phyloP scores from a whole-genome alignment of 768 basidiomycete species.

The Podaxis rugospora region DNA sequence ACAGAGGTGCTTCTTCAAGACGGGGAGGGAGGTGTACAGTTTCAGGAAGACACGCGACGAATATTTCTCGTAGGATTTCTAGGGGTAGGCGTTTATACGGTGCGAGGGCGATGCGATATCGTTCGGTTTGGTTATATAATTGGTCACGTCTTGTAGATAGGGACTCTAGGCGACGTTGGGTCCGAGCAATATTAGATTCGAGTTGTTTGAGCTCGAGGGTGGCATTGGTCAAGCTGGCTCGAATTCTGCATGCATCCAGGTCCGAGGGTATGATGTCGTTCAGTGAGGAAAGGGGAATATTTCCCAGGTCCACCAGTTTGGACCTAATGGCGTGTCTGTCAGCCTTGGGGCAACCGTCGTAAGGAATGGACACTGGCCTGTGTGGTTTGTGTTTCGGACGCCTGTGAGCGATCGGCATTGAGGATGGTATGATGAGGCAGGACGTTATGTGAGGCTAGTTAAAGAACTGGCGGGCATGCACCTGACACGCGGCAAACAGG shows the following conservation, averaged over 20 bases:
- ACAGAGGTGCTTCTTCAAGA: conserved; percentile 14
- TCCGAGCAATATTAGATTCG: conserved; percentile 7
- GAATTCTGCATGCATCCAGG: not conserved
- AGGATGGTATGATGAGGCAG: not conserved
- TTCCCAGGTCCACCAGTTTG: conserved; percentile 5
- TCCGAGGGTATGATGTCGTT: conserved; percentile 9
- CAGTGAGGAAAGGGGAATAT: not conserved
- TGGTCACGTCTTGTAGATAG: not conserved
- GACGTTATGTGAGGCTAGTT: not conserved
- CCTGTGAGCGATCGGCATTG: conserved; percentile 8
- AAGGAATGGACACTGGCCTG: not conserved
- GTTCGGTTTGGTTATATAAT: not conserved
- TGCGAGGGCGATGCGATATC: conserved; percentile 17
- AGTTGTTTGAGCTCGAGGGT: conserved; percentile 6
- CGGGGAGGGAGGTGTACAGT: conserved; percentile 11
- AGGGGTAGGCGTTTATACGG: conserved; percentile 18
- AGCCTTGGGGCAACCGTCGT: not conserved
- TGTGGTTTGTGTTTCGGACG: not conserved
- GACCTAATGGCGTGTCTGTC: not conserved
- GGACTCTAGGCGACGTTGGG: conserved; percentile 6
- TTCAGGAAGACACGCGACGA: conserved; percentile 11
- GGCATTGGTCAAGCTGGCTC: conserved; percentile 3
- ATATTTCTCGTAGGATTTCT: conserved; percentile 17
- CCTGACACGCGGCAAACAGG: conserved; percentile 4
- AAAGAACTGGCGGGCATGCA: not conserved